Evolutionary conservation across 202 grass and related monocot genomes (phyloP).

Genomic region (Saccharum hybrid): DNA sequence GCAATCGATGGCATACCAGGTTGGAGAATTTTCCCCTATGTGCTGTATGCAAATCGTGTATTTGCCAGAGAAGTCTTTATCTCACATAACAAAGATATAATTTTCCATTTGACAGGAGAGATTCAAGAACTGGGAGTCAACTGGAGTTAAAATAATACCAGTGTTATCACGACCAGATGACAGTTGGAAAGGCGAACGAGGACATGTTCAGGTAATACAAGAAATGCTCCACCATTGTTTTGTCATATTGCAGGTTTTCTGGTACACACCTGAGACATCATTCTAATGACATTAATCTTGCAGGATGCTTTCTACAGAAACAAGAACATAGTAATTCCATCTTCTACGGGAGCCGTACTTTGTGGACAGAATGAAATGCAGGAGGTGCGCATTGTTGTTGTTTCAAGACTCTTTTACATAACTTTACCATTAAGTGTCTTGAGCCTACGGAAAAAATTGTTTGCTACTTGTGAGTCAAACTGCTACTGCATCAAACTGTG

Average conservation of each 20-base stretch:
- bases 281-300: constrained; percentile 28
- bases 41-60: constrained; percentile 14
- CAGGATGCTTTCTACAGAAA: constrained; percentile 84
- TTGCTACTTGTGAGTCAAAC: constrained; percentile 13
- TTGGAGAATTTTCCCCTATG: constrained; percentile 18
- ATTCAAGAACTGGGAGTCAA: constrained; percentile 78
- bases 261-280: background rate
- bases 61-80: background rate
- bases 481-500: constrained; percentile 1
- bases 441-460: background rate
- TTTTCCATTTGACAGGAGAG: constrained; percentile 59
- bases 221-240: constrained; percentile 23
- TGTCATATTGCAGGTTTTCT: constrained; percentile 23
- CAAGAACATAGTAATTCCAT: too few species aligned
- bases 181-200: constrained; percentile 78
- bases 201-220: constrained; percentile 73
- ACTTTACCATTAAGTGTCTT: background rate
- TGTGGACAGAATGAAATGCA: constrained; percentile 84
- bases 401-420: constrained; percentile 31
- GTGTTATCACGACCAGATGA: constrained; percentile 80
- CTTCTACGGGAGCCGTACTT: constrained; percentile 70
- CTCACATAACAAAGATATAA: constrained; percentile 16
- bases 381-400: constrained; percentile 50
- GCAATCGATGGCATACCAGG: constrained; percentile 74
- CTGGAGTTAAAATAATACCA: constrained; percentile 78